Base-by-base conservation (phyloP, 495 filamentous ascomycete species). In the Penicillium bialowiezense region DNA sequence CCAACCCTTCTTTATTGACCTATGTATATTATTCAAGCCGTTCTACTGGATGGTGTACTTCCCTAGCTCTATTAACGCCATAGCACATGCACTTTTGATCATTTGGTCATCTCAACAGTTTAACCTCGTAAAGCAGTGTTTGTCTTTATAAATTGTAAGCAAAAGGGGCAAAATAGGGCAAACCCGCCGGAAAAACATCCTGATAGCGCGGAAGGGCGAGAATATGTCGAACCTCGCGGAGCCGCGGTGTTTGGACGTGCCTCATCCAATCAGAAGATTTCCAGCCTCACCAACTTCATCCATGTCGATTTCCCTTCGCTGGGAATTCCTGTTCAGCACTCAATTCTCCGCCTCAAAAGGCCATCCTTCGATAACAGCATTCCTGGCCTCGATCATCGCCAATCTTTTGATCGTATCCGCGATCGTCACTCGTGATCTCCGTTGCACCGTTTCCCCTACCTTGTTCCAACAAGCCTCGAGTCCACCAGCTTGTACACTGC, bases 21-120 rank as follows among this genome's bases (percentile, higher is more conserved):
- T 42, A 61, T 70, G 64, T 68, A 70, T 54, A 70, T 59, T 72
- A 70, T 54, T 63, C 48, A 43, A 56, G 45, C 52, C 43, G 20
- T 42, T 51, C 50, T 43, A 29, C 55, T 60, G 43, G 46, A 60
- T 62, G 46, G 51, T 59, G 50, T 60, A 63, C 59, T 58, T 35
- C 51, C 47, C 50, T 45, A 60, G 48, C 48, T 51, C 37, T 52
- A 44, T 53, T 45, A 37, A 41, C 39, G 41, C 47, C 41, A 55
- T 33, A 52, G 40, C 51, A 42, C 44, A 36, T 41, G 39, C 26
- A 36, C 48, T 41, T 29, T 42, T 42, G 19, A 12, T 41, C 19
- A 19, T 29, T 37, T 15, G 4, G n/a, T 31, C 18, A 3, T 43
- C 13, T 26, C 14, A 10, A n/a, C n/a, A 28, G 23, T 23, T 13